A percentile compares a stretch with the other conserved stretches of the same genome.
Conservation (phyloP, 2,329 filamentous ascomycete species). For the Dryadomyces sulphureus region DNA sequence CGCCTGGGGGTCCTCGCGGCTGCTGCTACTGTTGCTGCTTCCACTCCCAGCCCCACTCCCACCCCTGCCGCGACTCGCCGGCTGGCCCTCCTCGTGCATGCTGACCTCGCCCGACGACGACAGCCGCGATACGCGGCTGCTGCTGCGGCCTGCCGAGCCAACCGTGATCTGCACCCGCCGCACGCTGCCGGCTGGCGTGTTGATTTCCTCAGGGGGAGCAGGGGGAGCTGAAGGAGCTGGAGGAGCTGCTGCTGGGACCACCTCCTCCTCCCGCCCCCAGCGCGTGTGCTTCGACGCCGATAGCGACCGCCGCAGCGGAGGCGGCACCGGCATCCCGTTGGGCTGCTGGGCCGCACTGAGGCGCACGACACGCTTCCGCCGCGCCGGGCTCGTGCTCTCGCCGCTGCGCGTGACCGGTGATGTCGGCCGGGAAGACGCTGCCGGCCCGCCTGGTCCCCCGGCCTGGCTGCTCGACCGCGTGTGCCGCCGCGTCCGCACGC, state of each 20-base stretch:
- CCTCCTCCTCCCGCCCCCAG: constrained; percentile 9
- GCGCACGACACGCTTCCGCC: constrained; percentile 41
- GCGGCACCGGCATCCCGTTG: constrained; percentile 19
- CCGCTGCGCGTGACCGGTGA: constrained; percentile 25
- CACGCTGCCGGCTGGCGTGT: constrained; percentile 34
- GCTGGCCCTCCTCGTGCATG: constrained; percentile 30
- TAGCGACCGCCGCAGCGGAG: constrained; percentile 36
- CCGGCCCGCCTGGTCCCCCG: constrained; percentile 5
- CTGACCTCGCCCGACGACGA: constrained; percentile 15
- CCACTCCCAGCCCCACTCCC: too few relatives aligned
- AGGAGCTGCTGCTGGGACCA: not conserved
- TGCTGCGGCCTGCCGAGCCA: constrained; percentile 28
- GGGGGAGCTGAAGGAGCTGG: not conserved
- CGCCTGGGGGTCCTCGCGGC: constrained; percentile 32
- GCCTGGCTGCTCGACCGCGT: constrained; percentile 34
- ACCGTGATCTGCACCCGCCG: constrained; percentile 40
- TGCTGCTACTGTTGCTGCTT: constrained; percentile 3
- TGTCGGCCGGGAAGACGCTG: constrained; percentile 18
- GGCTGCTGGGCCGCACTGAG: constrained; percentile 28
- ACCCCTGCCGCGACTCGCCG: constrained; percentile 28
- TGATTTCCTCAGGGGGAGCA: not conserved
- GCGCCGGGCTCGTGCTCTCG: constrained; percentile 32
- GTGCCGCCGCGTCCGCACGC: constrained; percentile 21
- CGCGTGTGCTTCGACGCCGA: constrained; percentile 19
- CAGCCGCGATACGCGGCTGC: constrained; percentile 16